Evolutionary conservation across 2,329 filamentous ascomycete genomes (phyloP).

Genomic region (Rhexocercosporidium sp.): DNA sequence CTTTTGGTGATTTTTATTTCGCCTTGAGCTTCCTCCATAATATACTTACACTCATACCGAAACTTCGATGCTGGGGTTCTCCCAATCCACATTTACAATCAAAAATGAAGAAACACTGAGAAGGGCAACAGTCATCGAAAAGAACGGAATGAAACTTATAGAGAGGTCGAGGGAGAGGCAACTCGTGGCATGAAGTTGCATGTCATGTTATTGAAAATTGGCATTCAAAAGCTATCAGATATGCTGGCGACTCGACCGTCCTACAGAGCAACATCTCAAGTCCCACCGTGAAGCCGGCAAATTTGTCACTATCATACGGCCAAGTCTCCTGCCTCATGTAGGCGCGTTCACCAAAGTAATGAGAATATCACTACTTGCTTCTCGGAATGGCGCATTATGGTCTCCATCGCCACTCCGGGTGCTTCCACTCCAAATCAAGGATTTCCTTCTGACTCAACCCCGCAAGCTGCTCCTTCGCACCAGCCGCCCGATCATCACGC

Average conservation of each 20-base stretch:
- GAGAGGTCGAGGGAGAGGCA: too few species aligned
- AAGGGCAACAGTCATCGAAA: too few species aligned
- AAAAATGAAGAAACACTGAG: too few species aligned
- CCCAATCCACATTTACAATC: not conserved
- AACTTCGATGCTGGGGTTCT: not conserved
- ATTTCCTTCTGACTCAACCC: not conserved
- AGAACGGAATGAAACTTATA: too few species aligned
- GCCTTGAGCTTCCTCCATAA: not conserved
- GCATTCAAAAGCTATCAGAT: too few species aligned
- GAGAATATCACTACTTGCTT: not conserved
- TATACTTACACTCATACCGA: not conserved
- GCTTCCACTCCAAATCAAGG: not conserved
- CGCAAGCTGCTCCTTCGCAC: not conserved
- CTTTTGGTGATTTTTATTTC: not conserved
- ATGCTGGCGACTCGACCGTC: too few species aligned
- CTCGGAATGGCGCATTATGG: not conserved
- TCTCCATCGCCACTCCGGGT: not conserved
- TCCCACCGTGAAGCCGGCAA: too few species aligned
- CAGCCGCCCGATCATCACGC: not conserved
- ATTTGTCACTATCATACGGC: too few species aligned
- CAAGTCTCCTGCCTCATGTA: not conserved
- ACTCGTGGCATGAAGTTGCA: too few species aligned
- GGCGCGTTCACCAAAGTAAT: not conserved
- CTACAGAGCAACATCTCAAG: too few species aligned
- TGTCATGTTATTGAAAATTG: too few species aligned